Conservation (phyloP, 2,329 filamentous ascomycete genomes). For the Paracamarosporium sp. region DNA sequence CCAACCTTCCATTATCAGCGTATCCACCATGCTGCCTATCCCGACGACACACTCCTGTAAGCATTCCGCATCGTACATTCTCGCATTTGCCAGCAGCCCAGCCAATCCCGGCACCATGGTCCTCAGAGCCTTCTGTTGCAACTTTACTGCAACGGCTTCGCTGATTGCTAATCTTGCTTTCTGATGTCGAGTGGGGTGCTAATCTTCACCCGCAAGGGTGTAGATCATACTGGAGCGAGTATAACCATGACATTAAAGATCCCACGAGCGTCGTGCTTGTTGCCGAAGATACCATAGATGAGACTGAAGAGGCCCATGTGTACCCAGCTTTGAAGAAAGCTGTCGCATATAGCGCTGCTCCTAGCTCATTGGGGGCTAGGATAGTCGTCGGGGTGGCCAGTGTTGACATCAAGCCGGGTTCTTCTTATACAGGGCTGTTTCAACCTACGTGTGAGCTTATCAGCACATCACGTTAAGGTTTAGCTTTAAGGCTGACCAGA, state of each 20-base stretch:
- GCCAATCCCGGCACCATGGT: not conserved
- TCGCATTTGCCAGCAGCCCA: not conserved
- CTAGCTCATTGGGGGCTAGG: constrained; percentile 3
- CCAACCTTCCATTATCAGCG: constrained; percentile 37
- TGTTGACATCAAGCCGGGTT: constrained; percentile 27
- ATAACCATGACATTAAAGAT: constrained; percentile 21
- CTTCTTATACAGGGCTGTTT: constrained; percentile 23
- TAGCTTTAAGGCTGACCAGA: constrained; percentile 12
- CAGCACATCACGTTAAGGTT: constrained; percentile 7
- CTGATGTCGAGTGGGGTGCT: not conserved
- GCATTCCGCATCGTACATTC: constrained; percentile 5
- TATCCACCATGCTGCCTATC: constrained; percentile 24
- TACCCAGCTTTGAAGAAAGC: constrained; percentile 27
- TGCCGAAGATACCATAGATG: constrained; percentile 20
- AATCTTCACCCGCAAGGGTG: not conserved
- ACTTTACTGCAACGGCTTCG: not conserved
- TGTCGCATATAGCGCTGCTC: constrained; percentile 12
- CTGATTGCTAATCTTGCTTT: not conserved
- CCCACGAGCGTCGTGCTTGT: constrained; percentile 23
- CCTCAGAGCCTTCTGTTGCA: not conserved
- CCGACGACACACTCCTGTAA: constrained; percentile 29
- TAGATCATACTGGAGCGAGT: constrained; percentile 23
- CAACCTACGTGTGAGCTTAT: constrained; percentile 26
- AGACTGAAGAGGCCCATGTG: constrained; percentile 20
- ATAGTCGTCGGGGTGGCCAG: constrained; percentile 35